Evolutionary conservation across 148 eudicot genomes (phyloP), one percentile per base, ranked within the genome.

Genomic region (Fagopyrum esculentum): DNA sequence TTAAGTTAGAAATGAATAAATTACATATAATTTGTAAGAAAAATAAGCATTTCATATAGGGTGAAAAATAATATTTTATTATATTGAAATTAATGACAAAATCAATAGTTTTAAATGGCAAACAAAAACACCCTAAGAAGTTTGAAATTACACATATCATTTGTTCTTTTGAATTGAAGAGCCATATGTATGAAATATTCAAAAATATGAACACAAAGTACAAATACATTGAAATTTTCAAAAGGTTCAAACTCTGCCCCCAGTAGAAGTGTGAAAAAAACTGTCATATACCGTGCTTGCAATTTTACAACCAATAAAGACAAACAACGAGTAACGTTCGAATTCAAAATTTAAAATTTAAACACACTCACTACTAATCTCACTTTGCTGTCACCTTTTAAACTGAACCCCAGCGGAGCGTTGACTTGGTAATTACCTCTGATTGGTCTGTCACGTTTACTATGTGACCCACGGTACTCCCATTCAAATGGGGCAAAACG

Each of bases 281-380:
- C 43, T 60, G 44, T 60, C 12, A 60, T 12, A 66, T 40, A 66
- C 8, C 35, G 13, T 63, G 69, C 45, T 35, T 30, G 6, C n/a
- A 63, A 63, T 63, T 19, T 66, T 66, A 66, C 47, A 66, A 66
- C 54, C 46, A 44, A 71, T 71, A 71, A 46, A 61, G 82, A 80
- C 82, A 76, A 80, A 71, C 35, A 29, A 7, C 11, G 19, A 22
- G 29, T 45, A 80, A 72, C 79, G 82, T 80, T 76, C 69, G 73
- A 73, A 61, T 80, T 76, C 73, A 76, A 80, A 80, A 13, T 80
- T 80, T 72, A 80, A 80, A 76, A 49, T 80, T 73, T 35, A 72
- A 76, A 71, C 12, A 22, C 46, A 16, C 46, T 16, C 19, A 10
- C 46, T 40, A 3, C 48, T 70, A 75, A 47, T 35, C 45, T 48